These are phyloP conservation scores for Maudiozyma saulgeensis DNA, from an alignment of 805 yeast species.

Conservation along the genomic window DNA sequence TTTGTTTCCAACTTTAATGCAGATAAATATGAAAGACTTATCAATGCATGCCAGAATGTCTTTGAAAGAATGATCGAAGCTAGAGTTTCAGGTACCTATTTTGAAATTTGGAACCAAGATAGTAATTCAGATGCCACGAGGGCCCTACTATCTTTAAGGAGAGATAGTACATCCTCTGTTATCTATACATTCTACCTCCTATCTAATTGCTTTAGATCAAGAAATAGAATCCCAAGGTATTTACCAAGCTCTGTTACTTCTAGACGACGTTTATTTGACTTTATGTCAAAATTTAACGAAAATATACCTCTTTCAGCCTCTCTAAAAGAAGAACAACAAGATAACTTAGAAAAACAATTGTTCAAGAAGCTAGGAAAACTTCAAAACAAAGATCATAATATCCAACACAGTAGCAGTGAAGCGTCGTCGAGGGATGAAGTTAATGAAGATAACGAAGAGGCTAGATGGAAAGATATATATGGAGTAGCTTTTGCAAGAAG, in stretches of 20 bases:
- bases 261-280: slow-evolving; percentile 36
- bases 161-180: slow-evolving; percentile 41
- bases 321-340: not conserved
- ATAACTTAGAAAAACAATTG: slow-evolving; percentile 7
- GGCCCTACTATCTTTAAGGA: slow-evolving; percentile 34
- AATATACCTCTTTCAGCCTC: not conserved
- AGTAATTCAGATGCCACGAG: slow-evolving; percentile 30
- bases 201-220: slow-evolving; percentile 34
- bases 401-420: not conserved
- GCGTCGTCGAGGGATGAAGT: not conserved
- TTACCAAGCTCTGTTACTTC: slow-evolving; percentile 37
- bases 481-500: slow-evolving; percentile 42
- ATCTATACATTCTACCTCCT: slow-evolving; percentile 35
- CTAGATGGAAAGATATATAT: slow-evolving; percentile 40
- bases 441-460: slow-evolving; percentile 13
- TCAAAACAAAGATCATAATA: not conserved
- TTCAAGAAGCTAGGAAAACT: slow-evolving; percentile 3
- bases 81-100: slow-evolving; percentile 39
- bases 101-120: slow-evolving; percentile 39
- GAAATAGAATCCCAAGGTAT: slow-evolving; percentile 33
- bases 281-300: slow-evolving; percentile 28
- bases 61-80: slow-evolving; percentile 40
- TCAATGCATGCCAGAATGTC: slow-evolving; percentile 32
- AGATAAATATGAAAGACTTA: slow-evolving; percentile 26
- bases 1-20: slow-evolving; percentile 30